A percentile compares a stretch with the other conserved stretches of the same genome.
These are phyloP conservation scores for Camellia oleifera DNA, from an alignment of 179 eudicot genomes.

Conservation along the genomic window DNA sequence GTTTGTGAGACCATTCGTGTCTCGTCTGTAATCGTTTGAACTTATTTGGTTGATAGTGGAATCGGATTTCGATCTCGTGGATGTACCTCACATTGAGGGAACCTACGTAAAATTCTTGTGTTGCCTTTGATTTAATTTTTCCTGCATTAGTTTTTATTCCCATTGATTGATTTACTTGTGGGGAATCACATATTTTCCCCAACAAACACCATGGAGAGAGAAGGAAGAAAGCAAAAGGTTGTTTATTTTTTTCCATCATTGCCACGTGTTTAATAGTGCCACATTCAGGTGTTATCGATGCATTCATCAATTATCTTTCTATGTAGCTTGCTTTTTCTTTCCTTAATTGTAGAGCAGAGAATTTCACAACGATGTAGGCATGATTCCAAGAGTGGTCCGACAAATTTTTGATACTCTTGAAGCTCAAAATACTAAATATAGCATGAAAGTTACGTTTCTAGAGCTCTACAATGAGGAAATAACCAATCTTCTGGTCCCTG, in stretches of 20 bases:
- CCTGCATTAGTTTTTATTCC: no score
- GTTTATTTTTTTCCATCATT: not conserved
- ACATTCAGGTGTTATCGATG: not conserved
- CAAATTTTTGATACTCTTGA: constrained; percentile 71
- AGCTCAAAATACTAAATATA: constrained; percentile 68
- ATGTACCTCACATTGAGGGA: no score
- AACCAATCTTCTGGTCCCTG: constrained; percentile 79
- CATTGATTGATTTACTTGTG: no score
- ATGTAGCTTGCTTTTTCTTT: not conserved
- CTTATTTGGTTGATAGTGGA: no score
- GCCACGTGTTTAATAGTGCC: not conserved
- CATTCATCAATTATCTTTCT: not conserved
- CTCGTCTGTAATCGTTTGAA: no score
- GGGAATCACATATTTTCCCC: no score
- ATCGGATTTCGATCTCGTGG: no score
- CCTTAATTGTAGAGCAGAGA: constrained; percentile 50
- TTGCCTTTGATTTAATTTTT: no score
- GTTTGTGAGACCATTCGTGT: no score
- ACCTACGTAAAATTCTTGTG: no score
- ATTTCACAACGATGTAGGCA: constrained; percentile 73
- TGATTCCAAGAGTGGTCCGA: constrained; percentile 79
- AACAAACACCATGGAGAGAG: no score
- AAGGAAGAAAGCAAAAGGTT: no score
- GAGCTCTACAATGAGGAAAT: constrained; percentile 92
- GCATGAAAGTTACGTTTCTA: constrained; percentile 71